These are phyloP conservation scores for Colletotrichum sp. DNA, from an alignment of 2,329 filamentous ascomycete genomes.

Conservation along the genomic window DNA sequence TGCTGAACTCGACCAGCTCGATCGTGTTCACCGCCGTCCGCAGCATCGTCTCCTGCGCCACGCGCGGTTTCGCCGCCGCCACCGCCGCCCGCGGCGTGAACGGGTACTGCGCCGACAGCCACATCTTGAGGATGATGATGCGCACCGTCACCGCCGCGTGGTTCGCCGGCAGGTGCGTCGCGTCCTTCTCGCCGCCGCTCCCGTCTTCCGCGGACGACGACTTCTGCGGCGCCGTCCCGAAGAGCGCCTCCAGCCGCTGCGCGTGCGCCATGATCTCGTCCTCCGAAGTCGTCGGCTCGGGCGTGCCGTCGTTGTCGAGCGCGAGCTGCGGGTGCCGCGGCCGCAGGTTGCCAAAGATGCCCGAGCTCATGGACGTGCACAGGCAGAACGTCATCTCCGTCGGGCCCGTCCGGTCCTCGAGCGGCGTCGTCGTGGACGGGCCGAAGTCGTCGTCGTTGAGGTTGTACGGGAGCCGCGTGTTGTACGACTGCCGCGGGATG, in stretches of 20 bases:
- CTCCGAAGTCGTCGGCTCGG: constrained; percentile 30
- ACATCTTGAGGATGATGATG: constrained; percentile 49
- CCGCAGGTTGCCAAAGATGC: constrained; percentile 38
- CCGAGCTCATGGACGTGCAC: constrained; percentile 43
- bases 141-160: constrained; percentile 44
- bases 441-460: constrained; percentile 58
- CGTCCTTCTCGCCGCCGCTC: not conserved
- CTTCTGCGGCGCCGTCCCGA: constrained; percentile 40
- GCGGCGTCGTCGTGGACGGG: constrained; percentile 38
- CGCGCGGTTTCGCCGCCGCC: constrained; percentile 30
- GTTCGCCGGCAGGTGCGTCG: constrained; percentile 33
- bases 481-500: constrained; percentile 45
- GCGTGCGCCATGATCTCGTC: constrained; percentile 45
- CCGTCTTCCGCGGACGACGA: constrained; percentile 2
- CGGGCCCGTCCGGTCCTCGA: constrained; percentile 38
- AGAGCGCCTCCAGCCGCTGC: constrained; percentile 41
- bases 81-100: constrained; percentile 34
- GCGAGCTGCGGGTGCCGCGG: constrained; percentile 37
- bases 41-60: constrained; percentile 46
- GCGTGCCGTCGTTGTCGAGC: not conserved
- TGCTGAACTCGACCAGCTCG: constrained; percentile 40
- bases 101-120: constrained; percentile 51
- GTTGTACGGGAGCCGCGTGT: constrained; percentile 54
- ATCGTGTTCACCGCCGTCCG: constrained; percentile 53
- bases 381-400: constrained; percentile 46